Percentiles rank a stretch among this genome's conserved stretches.
Conservation (phyloP, 2,329 filamentous ascomycete genomes). For the Cytospora piceae region DNA sequence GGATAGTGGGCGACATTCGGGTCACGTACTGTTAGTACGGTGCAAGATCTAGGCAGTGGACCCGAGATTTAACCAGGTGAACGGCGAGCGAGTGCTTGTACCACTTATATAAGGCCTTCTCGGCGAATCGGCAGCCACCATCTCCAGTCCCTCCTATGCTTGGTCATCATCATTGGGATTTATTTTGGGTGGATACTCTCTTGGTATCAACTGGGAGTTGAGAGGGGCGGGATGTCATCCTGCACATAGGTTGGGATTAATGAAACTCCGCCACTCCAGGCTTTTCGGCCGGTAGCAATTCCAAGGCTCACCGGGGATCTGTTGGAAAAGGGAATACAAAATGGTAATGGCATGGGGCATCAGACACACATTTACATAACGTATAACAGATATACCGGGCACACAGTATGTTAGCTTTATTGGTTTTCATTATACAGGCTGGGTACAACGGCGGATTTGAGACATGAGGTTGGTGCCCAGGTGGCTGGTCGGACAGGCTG, state of each 20-base stretch:
- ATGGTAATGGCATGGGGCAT: not conserved
- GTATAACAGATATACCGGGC: not conserved
- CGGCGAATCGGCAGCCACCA: constrained; percentile 1
- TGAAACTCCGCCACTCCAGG: not conserved
- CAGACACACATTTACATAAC: not conserved
- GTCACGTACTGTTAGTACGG: constrained; percentile 2
- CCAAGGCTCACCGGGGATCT: not conserved
- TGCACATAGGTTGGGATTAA: not conserved
- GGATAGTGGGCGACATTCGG: not conserved
- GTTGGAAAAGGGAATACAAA: not conserved
- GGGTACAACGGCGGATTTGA: no score
- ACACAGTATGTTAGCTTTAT: not conserved
- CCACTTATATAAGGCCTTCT: constrained; percentile 11
- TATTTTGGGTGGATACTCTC: not conserved
- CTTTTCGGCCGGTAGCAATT: not conserved
- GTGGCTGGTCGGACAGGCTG: not conserved
- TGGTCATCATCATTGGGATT: not conserved
- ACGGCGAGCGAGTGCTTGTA: constrained; percentile 2
- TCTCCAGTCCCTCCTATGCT: not conserved
- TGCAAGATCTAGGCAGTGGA: not conserved
- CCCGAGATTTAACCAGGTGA: not conserved
- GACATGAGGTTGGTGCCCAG: no score
- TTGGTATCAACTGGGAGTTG: not conserved
- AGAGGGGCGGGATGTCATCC: not conserved
- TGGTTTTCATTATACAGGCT: not conserved